These are phyloP conservation scores for Pseudevernia furfuracea DNA, from an alignment of 495 filamentous ascomycete species.

Conservation along the genomic window DNA sequence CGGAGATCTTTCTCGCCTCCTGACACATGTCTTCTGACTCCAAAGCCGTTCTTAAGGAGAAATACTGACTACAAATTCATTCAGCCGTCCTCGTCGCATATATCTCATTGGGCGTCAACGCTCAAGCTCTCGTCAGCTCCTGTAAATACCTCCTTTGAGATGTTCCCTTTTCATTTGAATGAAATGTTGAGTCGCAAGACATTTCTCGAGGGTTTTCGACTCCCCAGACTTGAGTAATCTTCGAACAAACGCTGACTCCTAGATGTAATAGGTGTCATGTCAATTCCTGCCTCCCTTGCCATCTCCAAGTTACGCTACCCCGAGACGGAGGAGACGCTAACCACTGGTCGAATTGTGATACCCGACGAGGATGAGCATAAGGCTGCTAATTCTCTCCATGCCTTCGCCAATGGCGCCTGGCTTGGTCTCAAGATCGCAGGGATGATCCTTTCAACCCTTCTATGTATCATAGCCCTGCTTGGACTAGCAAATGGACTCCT, in stretches of 20 bases:
- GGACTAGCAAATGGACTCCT: slow-evolving; percentile 69
- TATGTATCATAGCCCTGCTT: slow-evolving; percentile 80
- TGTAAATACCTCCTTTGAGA: slow-evolving; percentile 31
- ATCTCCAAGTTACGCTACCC: slow-evolving; percentile 83
- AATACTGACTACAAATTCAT: too few relatives aligned
- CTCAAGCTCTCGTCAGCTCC: slow-evolving; percentile 81
- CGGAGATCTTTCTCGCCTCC: too few relatives aligned
- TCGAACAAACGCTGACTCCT: not conserved
- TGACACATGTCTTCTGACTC: too few relatives aligned
- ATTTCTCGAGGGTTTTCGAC: not conserved
- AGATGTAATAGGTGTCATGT: slow-evolving; percentile 55
- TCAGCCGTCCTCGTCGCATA: slow-evolving; percentile 76
- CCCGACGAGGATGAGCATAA: slow-evolving; percentile 64
- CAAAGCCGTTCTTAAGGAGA: too few relatives aligned
- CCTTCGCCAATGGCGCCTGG: slow-evolving; percentile 82
- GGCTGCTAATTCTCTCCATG: slow-evolving; percentile 72
- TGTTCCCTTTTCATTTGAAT: not conserved
- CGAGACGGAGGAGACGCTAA: slow-evolving; percentile 77
- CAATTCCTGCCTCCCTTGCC: slow-evolving; percentile 79
- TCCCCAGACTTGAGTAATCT: slow-evolving; percentile 20
- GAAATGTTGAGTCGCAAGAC: not conserved
- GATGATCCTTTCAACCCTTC: slow-evolving; percentile 69
- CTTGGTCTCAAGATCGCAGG: slow-evolving; percentile 80
- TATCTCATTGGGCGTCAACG: slow-evolving; percentile 68
- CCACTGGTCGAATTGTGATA: slow-evolving; percentile 69